These are phyloP conservation scores for Fonsecaea multimorphosa DNA, from an alignment of 2,329 filamentous ascomycete species.

Conservation along the genomic window DNA sequence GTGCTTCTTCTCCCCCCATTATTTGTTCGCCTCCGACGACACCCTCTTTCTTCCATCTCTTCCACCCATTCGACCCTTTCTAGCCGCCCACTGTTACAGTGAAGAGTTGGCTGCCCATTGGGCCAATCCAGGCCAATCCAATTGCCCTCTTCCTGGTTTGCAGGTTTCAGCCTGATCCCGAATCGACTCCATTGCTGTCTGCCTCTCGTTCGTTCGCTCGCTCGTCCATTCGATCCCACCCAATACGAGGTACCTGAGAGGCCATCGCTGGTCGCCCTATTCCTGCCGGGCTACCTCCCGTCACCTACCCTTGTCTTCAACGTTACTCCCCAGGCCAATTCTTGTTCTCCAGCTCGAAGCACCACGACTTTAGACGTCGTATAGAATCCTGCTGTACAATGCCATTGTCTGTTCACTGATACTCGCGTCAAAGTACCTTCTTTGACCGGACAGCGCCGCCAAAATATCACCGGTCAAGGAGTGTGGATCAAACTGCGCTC, in stretches of 20 bases:
- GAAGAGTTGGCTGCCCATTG: neutral
- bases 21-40: constrained; percentile 4
- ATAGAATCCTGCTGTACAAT: neutral
- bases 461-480: neutral
- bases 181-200: neutral
- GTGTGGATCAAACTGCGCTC: constrained; percentile 9
- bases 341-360: neutral
- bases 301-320: neutral
- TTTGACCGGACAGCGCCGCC: neutral
- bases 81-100: constrained; percentile 16
- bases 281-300: neutral
- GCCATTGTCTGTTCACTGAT: constrained; percentile 1
- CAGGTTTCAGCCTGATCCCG: constrained; percentile 21
- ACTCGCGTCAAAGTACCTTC: neutral
- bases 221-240: neutral
- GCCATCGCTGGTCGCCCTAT: neutral
- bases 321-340: neutral
- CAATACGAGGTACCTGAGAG: neutral
- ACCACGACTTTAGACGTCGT: neutral
- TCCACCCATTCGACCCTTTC: constrained; percentile 10
- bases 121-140: constrained; percentile 10
- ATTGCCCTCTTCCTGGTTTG: neutral
- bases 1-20: neutral
- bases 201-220: neutral
- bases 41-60: constrained; percentile 3